phyloP scores from a whole-genome alignment of 306 rosid genomes.

The Pterocarpus macrocarpus region DNA sequence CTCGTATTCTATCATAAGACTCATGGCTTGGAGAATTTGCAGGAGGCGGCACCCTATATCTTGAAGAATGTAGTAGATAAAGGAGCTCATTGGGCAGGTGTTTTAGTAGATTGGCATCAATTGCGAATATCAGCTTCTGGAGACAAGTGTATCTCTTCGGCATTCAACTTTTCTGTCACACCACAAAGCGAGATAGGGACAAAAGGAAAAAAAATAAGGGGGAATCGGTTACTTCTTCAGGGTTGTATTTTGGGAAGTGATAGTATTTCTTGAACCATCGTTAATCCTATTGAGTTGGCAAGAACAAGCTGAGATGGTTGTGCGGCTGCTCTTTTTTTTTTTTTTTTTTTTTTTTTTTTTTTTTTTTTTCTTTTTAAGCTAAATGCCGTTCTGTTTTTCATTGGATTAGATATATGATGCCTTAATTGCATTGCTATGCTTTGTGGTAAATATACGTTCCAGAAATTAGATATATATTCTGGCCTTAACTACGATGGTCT shows the following conservation, averaged over 20 bases:
- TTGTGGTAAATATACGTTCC: not conserved
- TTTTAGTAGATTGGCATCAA: slow-evolving; percentile 58
- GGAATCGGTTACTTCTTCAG: slow-evolving; percentile 41
- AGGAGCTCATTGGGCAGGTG: slow-evolving; percentile 53
- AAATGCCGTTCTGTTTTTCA: slow-evolving; percentile 28
- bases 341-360: slow-evolving; percentile 19
- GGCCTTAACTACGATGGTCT: not conserved
- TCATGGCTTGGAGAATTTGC: slow-evolving; percentile 48
- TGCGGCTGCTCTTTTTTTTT: slow-evolving; percentile 52
- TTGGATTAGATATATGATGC: slow-evolving; percentile 12
- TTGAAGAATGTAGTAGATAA: slow-evolving; percentile 60
- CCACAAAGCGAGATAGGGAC: slow-evolving; percentile 44
- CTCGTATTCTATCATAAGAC: slow-evolving; percentile 17
- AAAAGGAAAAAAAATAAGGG: not conserved
- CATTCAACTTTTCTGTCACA: slow-evolving; percentile 47
- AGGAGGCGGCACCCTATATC: slow-evolving; percentile 93
- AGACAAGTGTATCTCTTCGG: slow-evolving; percentile 43
- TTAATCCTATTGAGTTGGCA: slow-evolving; percentile 52
- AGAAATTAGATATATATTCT: slow-evolving; percentile 24
- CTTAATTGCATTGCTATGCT: slow-evolving; percentile 35
- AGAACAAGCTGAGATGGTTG: slow-evolving; percentile 52
- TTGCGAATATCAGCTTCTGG: slow-evolving; percentile 55
- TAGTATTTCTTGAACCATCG: slow-evolving; percentile 42
- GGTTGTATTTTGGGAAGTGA: slow-evolving; percentile 37
- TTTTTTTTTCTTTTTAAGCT: slow-evolving; percentile 5